phyloP scores from a whole-genome alignment of 306 rosid genomes.

The Mimosa pudica region DNA sequence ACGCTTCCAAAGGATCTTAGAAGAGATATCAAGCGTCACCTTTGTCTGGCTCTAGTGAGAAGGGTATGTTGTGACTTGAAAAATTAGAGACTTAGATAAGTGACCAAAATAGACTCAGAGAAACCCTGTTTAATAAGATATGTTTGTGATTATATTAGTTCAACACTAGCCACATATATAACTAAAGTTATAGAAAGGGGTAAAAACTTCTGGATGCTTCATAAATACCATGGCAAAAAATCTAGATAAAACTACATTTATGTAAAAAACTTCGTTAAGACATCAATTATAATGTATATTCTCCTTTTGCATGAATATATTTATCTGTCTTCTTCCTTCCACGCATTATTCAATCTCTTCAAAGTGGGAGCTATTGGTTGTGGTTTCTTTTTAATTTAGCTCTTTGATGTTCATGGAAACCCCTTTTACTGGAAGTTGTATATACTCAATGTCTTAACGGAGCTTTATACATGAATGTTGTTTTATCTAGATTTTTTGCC shows the following conservation, averaged over 20 bases:
- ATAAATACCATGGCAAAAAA: neutral
- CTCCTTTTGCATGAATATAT: slow-evolving; percentile 27
- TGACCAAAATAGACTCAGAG: neutral
- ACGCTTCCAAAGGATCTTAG: slow-evolving; percentile 88
- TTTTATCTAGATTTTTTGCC: neutral
- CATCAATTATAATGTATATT: slow-evolving; percentile 10
- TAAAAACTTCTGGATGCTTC: neutral
- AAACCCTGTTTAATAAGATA: slow-evolving; percentile 15
- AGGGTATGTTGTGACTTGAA: slow-evolving; percentile 58
- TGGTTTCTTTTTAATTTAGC: neutral
- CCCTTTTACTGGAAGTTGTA: neutral
- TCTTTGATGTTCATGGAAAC: neutral
- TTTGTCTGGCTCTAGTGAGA: slow-evolving; percentile 83
- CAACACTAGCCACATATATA: neutral
- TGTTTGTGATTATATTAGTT: slow-evolving; percentile 3
- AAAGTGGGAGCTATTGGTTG: neutral
- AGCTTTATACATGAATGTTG: neutral
- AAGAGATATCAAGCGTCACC: slow-evolving; percentile 90
- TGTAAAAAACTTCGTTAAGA: neutral
- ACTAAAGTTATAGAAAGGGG: neutral
- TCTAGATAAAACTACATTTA: neutral
- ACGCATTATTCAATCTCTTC: neutral
- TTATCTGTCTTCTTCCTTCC: slow-evolving; percentile 9
- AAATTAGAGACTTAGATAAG: neutral
- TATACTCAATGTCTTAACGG: neutral